phyloP scores from a whole-genome alignment of 208 protist species.

The Crithidia acanthocephali region DNA sequence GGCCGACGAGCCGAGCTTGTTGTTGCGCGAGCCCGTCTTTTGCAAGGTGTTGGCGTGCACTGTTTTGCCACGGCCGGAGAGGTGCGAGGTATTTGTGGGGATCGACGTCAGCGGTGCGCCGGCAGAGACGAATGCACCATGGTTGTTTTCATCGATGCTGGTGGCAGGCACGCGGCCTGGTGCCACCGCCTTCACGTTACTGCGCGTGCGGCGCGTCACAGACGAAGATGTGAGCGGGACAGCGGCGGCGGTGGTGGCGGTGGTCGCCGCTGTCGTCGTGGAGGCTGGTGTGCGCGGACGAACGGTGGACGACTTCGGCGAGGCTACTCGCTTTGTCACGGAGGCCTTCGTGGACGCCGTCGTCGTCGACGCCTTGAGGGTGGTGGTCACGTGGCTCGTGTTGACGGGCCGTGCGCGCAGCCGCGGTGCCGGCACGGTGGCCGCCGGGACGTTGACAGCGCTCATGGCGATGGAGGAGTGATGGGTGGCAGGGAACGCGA shows the following conservation, averaged over 20 bases:
- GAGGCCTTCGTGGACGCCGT: slow-evolving; percentile 3
- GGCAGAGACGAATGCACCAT: no score
- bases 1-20: not conserved
- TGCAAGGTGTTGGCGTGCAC: not conserved
- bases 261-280: not conserved
- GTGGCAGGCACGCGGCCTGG: not conserved
- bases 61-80: not conserved
- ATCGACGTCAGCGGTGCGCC: not conserved
- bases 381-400: slow-evolving; percentile 6
- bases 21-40: not conserved
- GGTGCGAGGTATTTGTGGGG: slow-evolving; percentile 9
- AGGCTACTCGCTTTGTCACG: slow-evolving; percentile 12
- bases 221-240: not conserved
- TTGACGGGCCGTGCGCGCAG: slow-evolving; percentile 30
- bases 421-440: slow-evolving; percentile 8
- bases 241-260: not conserved
- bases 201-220: slow-evolving; percentile 9
- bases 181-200: slow-evolving; percentile 6
- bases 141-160: not conserved
- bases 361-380: not conserved
- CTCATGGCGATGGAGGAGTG: slow-evolving; percentile 3
- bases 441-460: not conserved
- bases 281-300: not conserved
- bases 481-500: not conserved
- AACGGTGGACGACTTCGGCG: slow-evolving; percentile 4